These are phyloP conservation scores for Stagonosporopsis cucurbitacearum DNA, from an alignment of 2,329 filamentous ascomycete species.

Conservation along the genomic window DNA sequence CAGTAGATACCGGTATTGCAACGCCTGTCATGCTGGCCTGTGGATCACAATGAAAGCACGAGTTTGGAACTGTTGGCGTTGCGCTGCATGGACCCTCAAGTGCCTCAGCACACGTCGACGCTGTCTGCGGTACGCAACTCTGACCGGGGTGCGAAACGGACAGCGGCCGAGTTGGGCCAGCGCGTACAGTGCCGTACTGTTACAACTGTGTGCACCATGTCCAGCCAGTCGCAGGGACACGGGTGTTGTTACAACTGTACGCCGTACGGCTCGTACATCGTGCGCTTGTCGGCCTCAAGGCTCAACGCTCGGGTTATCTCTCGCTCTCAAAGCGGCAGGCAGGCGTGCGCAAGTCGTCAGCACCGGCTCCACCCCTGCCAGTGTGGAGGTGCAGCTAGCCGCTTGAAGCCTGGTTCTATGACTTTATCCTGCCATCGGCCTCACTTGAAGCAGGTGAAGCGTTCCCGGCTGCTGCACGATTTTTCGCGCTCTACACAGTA, in stretches of 20 bases:
- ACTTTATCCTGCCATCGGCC: conserved; percentile 14
- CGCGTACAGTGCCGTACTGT: neutral
- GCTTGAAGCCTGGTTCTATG: conserved; percentile 1
- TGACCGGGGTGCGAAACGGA: conserved; percentile 3
- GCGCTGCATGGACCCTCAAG: conserved; percentile 9
- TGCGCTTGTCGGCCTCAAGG: conserved; percentile 2
- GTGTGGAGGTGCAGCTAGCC: conserved; percentile 7
- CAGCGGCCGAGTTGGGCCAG: conserved; percentile 1
- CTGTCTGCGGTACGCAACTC: conserved; percentile 4
- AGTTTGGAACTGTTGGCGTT: conserved; percentile 8
- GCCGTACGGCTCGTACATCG: conserved; percentile 3
- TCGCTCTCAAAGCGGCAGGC: conserved; percentile 18
- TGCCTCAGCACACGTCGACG: conserved; percentile 1
- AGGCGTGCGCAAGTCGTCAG: conserved; percentile 16
- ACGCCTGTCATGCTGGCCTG: conserved; percentile 1
- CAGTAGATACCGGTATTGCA: no score
- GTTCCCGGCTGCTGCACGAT: conserved; percentile 19
- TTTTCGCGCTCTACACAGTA: conserved; percentile 22
- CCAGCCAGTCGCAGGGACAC: conserved; percentile 1
- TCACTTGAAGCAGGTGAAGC: conserved; percentile 21
- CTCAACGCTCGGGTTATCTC: conserved; percentile 8
- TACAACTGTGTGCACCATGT: no score
- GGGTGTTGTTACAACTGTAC: neutral
- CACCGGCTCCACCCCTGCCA: conserved; percentile 9
- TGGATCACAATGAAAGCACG: neutral